phyloP scores from a whole-genome alignment of 2,329 filamentous ascomycete species.

The Monosporascus sp. region DNA sequence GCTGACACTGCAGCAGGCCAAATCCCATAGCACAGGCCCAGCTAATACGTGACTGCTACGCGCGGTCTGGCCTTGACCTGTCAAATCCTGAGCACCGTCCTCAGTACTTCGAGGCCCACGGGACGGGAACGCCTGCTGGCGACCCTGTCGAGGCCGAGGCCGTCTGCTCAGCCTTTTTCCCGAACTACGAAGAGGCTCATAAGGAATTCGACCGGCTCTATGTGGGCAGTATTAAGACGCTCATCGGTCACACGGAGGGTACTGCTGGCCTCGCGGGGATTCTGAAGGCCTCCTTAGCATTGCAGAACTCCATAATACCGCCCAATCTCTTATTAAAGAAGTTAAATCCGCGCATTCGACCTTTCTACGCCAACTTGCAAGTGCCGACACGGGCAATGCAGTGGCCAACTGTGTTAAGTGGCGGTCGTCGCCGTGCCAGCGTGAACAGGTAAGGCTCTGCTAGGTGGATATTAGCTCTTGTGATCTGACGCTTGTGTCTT shows the following conservation, averaged over 20 bases:
- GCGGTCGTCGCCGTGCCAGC: constrained; percentile 6
- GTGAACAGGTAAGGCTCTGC: constrained; percentile 10
- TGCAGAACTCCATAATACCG: constrained; percentile 9
- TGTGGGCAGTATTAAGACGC: not conserved
- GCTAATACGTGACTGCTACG: not conserved
- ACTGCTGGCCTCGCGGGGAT: not conserved
- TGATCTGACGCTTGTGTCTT: not conserved
- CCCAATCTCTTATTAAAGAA: constrained; percentile 27
- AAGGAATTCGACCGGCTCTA: not conserved
- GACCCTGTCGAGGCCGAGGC: not conserved
- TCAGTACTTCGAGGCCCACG: not conserved
- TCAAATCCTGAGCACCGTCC: not conserved
- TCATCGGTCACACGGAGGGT: not conserved
- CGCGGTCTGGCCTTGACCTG: not conserved
- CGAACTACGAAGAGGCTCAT: not conserved
- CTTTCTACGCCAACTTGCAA: constrained; percentile 15
- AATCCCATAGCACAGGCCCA: constrained; percentile 5
- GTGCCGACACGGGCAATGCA: constrained; percentile 4
- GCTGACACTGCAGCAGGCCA: constrained; percentile 15
- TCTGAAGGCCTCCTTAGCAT: not conserved
- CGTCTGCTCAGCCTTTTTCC: not conserved
- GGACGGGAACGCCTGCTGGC: not conserved
- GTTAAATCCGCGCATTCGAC: constrained; percentile 21
- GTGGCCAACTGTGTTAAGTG: constrained; percentile 12
- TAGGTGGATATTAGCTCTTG: not conserved